Conservation (phyloP, 164 flowering plant genomes). For the Vitis cinerea region DNA sequence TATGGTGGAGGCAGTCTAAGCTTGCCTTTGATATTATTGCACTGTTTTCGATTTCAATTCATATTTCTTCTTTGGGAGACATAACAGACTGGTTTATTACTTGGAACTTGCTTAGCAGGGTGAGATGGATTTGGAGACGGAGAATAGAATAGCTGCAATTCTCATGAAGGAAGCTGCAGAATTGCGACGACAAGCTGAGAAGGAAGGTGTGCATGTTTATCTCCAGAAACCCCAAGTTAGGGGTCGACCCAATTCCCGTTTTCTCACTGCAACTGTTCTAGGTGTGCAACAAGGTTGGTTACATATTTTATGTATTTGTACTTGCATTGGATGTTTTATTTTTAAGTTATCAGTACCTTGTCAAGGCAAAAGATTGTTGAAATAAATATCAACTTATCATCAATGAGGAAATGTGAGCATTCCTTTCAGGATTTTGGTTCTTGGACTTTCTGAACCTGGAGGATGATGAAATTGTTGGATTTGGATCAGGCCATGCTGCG, state of each 20-base stretch:
- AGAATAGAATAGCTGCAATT: slow-evolving; percentile 75
- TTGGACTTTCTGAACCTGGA: no score
- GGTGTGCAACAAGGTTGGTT: slow-evolving; percentile 93
- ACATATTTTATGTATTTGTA: neutral
- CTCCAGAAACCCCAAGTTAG: slow-evolving; percentile 61
- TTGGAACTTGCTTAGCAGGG: slow-evolving; percentile 6
- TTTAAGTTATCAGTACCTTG: neutral
- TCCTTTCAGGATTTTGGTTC: no score
- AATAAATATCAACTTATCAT: no score
- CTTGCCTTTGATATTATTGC: neutral
- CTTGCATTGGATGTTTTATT: neutral
- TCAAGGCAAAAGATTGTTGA: no score
- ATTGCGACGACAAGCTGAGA: slow-evolving; percentile 73
- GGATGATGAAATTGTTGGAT: no score
- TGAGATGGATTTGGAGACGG: slow-evolving; percentile 84
- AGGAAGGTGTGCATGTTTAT: slow-evolving; percentile 76
- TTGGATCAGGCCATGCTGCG: no score
- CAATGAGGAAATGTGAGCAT: no score
- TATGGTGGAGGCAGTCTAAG: no score
- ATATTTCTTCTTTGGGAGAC: neutral
- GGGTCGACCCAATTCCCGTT: slow-evolving; percentile 84
- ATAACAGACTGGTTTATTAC: neutral
- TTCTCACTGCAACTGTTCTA: slow-evolving; percentile 87
- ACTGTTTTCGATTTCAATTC: neutral
- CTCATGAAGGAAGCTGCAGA: slow-evolving; percentile 90